A percentile compares a stretch with the other conserved stretches of the same genome.
Evolutionary conservation across 2,329 filamentous ascomycete genomes (phyloP).

Genomic region (Ascochyta koolunga): DNA sequence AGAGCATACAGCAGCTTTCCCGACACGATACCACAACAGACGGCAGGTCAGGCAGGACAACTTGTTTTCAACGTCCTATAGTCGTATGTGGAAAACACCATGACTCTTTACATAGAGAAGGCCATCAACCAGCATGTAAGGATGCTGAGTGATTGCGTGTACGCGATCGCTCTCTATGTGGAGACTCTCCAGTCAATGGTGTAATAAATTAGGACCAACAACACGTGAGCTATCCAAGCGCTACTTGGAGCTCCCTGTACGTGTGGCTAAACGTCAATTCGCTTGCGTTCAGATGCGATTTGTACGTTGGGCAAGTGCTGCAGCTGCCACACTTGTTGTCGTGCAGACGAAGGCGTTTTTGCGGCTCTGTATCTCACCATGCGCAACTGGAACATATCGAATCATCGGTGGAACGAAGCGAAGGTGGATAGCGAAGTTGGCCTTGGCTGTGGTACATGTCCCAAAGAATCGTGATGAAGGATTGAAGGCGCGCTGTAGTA

Average conservation of each 20-base stretch:
- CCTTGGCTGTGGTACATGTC: background rate
- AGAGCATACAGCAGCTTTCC: too few relatives aligned
- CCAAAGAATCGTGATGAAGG: background rate
- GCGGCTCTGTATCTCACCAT: background rate
- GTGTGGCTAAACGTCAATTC: background rate
- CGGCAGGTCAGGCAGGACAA: too few relatives aligned
- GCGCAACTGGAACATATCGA: constrained; percentile 5
- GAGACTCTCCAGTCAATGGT: constrained; percentile 21
- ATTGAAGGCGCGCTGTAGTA: background rate
- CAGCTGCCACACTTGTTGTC: constrained; percentile 1
- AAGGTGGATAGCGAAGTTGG: background rate
- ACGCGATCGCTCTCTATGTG: too few relatives aligned
- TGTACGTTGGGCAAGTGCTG: background rate
- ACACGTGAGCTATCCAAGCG: too few relatives aligned
- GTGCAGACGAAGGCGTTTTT: background rate
- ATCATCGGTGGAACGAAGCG: background rate
- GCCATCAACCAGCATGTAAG: too few relatives aligned
- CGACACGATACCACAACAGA: too few relatives aligned
- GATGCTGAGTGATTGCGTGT: too few relatives aligned
- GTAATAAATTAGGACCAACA: too few relatives aligned
- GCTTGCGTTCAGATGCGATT: background rate
- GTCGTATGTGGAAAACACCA: too few relatives aligned
- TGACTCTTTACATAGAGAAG: too few relatives aligned
- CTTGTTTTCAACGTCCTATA: too few relatives aligned
- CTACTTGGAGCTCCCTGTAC: background rate